phyloP scores from a whole-genome alignment of 139 green algal genomes.

The Coccomyxa sp. region DNA sequence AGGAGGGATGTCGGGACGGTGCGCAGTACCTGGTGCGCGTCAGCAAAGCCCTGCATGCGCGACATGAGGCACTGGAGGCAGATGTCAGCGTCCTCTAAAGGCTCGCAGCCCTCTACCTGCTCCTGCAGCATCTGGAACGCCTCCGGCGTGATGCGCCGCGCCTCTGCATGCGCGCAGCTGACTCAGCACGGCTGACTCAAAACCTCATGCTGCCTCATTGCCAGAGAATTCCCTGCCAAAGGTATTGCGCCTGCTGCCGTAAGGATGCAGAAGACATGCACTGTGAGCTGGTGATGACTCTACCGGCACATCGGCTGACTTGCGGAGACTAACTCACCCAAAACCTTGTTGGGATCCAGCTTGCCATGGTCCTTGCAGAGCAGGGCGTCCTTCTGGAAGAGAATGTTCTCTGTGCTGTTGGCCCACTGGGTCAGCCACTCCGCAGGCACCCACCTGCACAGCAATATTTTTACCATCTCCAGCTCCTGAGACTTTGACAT shows the following conservation, averaged over 20 bases:
- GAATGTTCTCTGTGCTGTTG: slow-evolving; percentile 11
- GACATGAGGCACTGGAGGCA: slow-evolving; percentile 42
- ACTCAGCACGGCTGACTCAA: not conserved
- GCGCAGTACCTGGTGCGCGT: too few species aligned
- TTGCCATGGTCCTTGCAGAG: slow-evolving; percentile 46
- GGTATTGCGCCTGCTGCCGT: too few species aligned
- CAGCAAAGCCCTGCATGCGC: slow-evolving; percentile 2
- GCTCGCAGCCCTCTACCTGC: slow-evolving; percentile 23
- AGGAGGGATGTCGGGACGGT: too few species aligned
- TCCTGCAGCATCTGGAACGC: slow-evolving; percentile 24
- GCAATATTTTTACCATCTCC: not conserved
- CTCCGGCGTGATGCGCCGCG: slow-evolving; percentile 20
- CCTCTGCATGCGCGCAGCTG: slow-evolving; percentile 12
- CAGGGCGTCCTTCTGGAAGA: slow-evolving; percentile 46
- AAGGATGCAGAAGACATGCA: too few species aligned
- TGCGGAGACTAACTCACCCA: too few species aligned
- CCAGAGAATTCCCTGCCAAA: too few species aligned
- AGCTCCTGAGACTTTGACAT: too few species aligned
- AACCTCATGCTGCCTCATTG: too few species aligned
- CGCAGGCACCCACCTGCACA: slow-evolving; percentile 26
- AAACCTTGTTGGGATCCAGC: slow-evolving; percentile 46
- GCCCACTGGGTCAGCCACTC: slow-evolving; percentile 44
- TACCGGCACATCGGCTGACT: too few species aligned
- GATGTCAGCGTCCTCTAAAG: slow-evolving; percentile 18
- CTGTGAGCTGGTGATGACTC: too few species aligned